A percentile compares a stretch with the other conserved stretches of the same genome.
Conservation (phyloP, 2,329 filamentous ascomycete genomes). For the Mycocentrospora acerina region DNA sequence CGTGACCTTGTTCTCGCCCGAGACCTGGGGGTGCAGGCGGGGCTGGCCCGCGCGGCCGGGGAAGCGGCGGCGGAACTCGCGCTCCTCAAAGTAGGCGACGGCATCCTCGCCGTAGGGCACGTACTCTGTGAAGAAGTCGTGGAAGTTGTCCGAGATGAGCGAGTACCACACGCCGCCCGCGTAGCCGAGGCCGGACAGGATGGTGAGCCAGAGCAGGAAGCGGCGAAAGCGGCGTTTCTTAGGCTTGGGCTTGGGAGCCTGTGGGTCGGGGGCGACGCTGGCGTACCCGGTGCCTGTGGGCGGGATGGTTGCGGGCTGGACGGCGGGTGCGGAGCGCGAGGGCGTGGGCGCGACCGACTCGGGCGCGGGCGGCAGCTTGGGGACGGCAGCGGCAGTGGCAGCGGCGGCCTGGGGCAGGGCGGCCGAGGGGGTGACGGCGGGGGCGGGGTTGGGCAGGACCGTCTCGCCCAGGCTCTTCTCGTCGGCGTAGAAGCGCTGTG, state of each 20-base stretch:
- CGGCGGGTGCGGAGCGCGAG: slow-evolving; percentile 34
- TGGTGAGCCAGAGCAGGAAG: slow-evolving; percentile 72
- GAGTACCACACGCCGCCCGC: slow-evolving; percentile 90
- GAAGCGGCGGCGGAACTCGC: slow-evolving; percentile 88
- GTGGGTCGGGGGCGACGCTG: slow-evolving; percentile 45
- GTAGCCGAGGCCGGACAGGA: slow-evolving; percentile 78
- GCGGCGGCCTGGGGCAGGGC: slow-evolving; percentile 41
- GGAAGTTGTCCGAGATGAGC: slow-evolving; percentile 93
- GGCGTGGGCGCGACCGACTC: slow-evolving; percentile 37
- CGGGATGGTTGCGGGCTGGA: slow-evolving; percentile 38
- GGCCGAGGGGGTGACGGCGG: slow-evolving; percentile 42
- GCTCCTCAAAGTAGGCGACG: slow-evolving; percentile 93
- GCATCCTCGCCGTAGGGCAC: slow-evolving; percentile 92
- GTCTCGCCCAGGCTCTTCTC: slow-evolving; percentile 46
- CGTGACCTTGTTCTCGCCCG: slow-evolving; percentile 68
- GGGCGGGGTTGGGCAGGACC: slow-evolving; percentile 38
- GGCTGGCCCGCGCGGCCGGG: slow-evolving; percentile 48
- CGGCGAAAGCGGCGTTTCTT: slow-evolving; percentile 74
- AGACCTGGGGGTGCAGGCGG: slow-evolving; percentile 49
- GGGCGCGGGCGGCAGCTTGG: slow-evolving; percentile 49
- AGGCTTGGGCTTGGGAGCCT: slow-evolving; percentile 50
- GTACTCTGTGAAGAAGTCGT: slow-evolving; percentile 98
- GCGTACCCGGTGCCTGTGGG: slow-evolving; percentile 47
- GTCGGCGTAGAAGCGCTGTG: slow-evolving; percentile 55
- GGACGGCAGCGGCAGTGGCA: slow-evolving; percentile 52